Percentiles rank a stretch among this genome's conserved stretches.
These are phyloP conservation scores for Xylariaceae sp. DNA, from an alignment of 2,329 filamentous ascomycete species.

Conservation along the genomic window DNA sequence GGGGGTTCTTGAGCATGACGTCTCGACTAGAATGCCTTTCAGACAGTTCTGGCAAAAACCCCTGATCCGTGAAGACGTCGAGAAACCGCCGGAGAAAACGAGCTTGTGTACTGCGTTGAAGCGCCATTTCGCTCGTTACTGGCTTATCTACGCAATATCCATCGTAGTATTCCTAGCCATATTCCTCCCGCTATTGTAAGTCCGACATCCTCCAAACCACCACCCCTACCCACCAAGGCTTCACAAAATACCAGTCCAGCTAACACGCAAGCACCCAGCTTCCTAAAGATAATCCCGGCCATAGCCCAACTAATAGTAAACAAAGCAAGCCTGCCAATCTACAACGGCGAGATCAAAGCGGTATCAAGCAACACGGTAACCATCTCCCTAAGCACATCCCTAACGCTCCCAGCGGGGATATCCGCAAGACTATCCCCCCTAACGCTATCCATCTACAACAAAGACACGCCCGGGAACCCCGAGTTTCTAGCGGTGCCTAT, in stretches of 20 bases:
- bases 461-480: constrained; percentile 29
- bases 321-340: constrained; percentile 35
- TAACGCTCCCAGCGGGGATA: constrained; percentile 35
- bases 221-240: background rate
- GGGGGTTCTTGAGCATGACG: no score
- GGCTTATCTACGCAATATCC: constrained; percentile 36
- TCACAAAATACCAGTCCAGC: no score
- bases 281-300: constrained; percentile 38
- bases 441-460: constrained; percentile 33
- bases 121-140: constrained; percentile 37
- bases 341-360: constrained; percentile 34
- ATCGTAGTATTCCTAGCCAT: constrained; percentile 37
- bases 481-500: constrained; percentile 29
- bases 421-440: constrained; percentile 37
- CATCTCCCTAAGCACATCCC: constrained; percentile 34
- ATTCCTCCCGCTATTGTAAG: constrained; percentile 39
- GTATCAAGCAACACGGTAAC: constrained; percentile 33
- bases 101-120: constrained; percentile 13
- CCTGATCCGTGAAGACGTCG: constrained; percentile 25
- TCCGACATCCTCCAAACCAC: background rate
- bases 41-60: no score
- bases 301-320: constrained; percentile 38
- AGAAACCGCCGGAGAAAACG: background rate
- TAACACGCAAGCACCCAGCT: constrained; percentile 26
- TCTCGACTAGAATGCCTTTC: no score